Conservation (phyloP, 768 basidiomycete genomes). For the Auricularia cornea region DNA sequence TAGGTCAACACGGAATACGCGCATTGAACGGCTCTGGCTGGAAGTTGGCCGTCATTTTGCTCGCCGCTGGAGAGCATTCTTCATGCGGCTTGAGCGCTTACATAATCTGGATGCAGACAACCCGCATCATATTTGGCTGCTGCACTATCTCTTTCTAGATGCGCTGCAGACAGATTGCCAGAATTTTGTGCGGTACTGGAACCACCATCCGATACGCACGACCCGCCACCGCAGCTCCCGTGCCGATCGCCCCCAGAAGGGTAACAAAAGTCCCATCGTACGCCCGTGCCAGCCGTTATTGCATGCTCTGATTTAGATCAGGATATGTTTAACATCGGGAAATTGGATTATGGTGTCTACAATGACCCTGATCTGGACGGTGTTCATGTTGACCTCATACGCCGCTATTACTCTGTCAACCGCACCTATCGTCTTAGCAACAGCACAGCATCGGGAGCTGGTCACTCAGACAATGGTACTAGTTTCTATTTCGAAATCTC, state of each 20-base stretch:
- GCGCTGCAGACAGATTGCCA: conserved; percentile 13
- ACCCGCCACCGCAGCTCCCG: too few relatives aligned
- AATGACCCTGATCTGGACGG: conserved; percentile 9
- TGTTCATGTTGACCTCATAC: conserved; percentile 3
- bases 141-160: conserved; percentile 11
- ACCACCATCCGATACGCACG: conserved; percentile 14
- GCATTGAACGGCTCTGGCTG: conserved; percentile 11
- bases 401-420: conserved; percentile 4
- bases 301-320: conserved; percentile 7
- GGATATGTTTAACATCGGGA: conserved; percentile 6
- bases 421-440: neutral
- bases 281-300: neutral
- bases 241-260: neutral
- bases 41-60: conserved; percentile 14
- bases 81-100: conserved; percentile 9
- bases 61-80: conserved; percentile 9
- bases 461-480: neutral
- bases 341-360: neutral
- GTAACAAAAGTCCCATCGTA: conserved; percentile 18
- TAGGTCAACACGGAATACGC: conserved; percentile 13
- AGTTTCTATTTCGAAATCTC: too few relatives aligned
- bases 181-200: conserved; percentile 12
- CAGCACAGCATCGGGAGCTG: neutral
- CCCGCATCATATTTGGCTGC: conserved; percentile 11
- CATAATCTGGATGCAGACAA: conserved; percentile 7